These are phyloP conservation scores for Paulownia fortunei DNA, from an alignment of 257 asterid genomes.

Conservation along the genomic window DNA sequence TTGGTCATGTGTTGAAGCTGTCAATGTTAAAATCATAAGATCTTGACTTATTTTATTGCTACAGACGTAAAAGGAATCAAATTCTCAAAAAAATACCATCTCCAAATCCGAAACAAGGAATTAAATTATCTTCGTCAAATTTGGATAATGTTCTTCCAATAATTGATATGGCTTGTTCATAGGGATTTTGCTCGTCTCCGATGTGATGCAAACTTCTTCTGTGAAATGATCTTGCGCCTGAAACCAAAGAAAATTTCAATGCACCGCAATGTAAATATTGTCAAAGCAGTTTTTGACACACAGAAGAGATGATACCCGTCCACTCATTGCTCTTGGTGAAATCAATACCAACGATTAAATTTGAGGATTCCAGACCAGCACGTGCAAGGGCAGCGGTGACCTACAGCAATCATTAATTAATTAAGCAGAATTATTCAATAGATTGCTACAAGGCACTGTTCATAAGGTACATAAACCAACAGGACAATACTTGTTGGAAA, in stretches of 20 bases:
- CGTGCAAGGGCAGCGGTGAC: slow-evolving; percentile 92
- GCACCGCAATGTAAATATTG: slow-evolving; percentile 13
- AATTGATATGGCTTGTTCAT: slow-evolving; percentile 94
- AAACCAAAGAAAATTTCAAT: slow-evolving; percentile 17
- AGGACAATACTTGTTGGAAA: neutral
- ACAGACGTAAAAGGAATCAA: neutral
- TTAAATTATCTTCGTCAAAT: slow-evolving; percentile 90
- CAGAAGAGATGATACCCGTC: slow-evolving; percentile 65
- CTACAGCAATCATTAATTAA: slow-evolving; percentile 42
- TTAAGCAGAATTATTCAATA: slow-evolving; percentile 11
- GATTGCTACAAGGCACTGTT: slow-evolving; percentile 4
- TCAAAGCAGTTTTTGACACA: neutral
- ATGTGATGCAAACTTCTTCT: slow-evolving; percentile 90
- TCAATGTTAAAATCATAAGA: slow-evolving; percentile 34
- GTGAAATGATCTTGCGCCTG: slow-evolving; percentile 88
- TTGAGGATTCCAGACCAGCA: slow-evolving; percentile 96
- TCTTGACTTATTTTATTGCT: slow-evolving; percentile 20
- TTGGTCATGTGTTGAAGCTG: slow-evolving; percentile 99
- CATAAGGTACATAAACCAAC: neutral
- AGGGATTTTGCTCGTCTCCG: slow-evolving; percentile 79
- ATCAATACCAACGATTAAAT: slow-evolving; percentile 93
- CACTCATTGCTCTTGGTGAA: slow-evolving; percentile 99
- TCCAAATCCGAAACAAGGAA: slow-evolving; percentile 95
- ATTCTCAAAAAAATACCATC: slow-evolving; percentile 61
- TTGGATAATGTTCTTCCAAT: slow-evolving; percentile 91